Evolutionary conservation across 768 basidiomycete genomes (phyloP), one percentile per base, ranked within the genome.

Genomic region (Mycena albidolilacea): DNA sequence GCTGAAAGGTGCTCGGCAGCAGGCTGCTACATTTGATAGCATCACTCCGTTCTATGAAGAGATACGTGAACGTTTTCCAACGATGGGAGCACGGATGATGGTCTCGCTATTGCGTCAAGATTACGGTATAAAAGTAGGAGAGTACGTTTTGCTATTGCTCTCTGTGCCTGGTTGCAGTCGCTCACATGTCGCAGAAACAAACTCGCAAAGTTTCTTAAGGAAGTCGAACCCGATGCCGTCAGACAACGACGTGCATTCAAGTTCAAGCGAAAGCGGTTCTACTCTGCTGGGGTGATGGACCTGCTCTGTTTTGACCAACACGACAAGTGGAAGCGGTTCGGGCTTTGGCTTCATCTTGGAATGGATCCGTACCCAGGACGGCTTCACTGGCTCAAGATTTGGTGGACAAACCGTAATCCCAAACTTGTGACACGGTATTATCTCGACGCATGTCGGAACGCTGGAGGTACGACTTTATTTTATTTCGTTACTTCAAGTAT

Each of bases 261-360:
- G 0, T 80, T 87, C 30, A 77, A 77, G 17, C 77, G 82, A 0
- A 73, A 75, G 5, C 70, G 69, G 0, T 87, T 84, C 65, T 59
- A 39, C 15, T 85, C 78, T 74, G 78, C 84, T 6, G 85, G 87
- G 0, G 80, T 85, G 0, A 87, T 82, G 41, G 84, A 88, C 61
- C 35, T 85, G 0, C 77, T 79, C 71, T 63, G 78, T 7, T 67
- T 82, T 19, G 84, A 88, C 63, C 87, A 88, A 72, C 86, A 89
- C 72, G 84, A 89, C 71, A 89, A 89, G 59, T 87, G 84, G 84
- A 77, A 78, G 50, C 70, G 77, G 7, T 87, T 83, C 76, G 84
- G 85, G 0, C 78, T 88, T 0, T 77, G 37, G 5, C 65, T 82
- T 1, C 82, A 88, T 21, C 23, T 76, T 15, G 77, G 79, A 0